Evolutionary conservation across 768 basidiomycete genomes (phyloP).

Genomic region (Mycena latifolia): DNA sequence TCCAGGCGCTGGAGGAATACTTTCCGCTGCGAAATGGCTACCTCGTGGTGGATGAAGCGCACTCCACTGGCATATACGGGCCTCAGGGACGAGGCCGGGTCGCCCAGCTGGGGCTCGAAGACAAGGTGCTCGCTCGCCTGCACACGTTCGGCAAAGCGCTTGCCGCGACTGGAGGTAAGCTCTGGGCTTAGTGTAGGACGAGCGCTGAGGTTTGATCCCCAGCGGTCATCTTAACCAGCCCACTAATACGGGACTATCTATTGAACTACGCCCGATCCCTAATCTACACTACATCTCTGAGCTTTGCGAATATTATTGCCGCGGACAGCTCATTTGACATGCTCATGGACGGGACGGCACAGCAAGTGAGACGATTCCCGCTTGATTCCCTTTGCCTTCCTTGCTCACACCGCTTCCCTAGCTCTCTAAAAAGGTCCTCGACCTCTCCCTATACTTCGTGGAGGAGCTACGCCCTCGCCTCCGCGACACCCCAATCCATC

Average conservation of each 20-base stretch:
- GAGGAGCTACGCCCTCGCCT: conserved; percentile 25
- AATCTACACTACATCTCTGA: conserved; percentile 92
- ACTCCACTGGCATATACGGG: conserved; percentile 93
- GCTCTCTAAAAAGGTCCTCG: conserved; percentile 54
- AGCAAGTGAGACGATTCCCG: conserved; percentile 56
- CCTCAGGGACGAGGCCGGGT: conserved; percentile 82
- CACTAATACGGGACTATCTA: conserved; percentile 83
- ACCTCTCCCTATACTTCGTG: conserved; percentile 58
- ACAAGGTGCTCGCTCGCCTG: conserved; percentile 79
- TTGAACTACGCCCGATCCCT: conserved; percentile 93
- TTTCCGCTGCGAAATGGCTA: conserved; percentile 76
- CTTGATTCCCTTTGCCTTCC: background rate
- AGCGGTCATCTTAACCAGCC: conserved; percentile 84
- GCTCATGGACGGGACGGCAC: conserved; percentile 74
- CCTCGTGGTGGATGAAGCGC: conserved; percentile 93
- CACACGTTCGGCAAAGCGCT: conserved; percentile 96
- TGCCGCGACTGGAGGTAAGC: conserved; percentile 86
- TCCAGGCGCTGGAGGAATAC: conserved; percentile 68
- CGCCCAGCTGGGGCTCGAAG: conserved; percentile 74
- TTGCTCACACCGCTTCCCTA: conserved; percentile 22
- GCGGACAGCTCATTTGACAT: conserved; percentile 85
- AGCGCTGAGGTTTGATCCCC: background rate
- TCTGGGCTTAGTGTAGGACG: background rate
- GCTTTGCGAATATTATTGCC: conserved; percentile 81
- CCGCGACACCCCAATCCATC: conserved; percentile 44